Evolutionary conservation across 2,329 filamentous ascomycete genomes (phyloP).

Genomic region (Diaporthe sp.): DNA sequence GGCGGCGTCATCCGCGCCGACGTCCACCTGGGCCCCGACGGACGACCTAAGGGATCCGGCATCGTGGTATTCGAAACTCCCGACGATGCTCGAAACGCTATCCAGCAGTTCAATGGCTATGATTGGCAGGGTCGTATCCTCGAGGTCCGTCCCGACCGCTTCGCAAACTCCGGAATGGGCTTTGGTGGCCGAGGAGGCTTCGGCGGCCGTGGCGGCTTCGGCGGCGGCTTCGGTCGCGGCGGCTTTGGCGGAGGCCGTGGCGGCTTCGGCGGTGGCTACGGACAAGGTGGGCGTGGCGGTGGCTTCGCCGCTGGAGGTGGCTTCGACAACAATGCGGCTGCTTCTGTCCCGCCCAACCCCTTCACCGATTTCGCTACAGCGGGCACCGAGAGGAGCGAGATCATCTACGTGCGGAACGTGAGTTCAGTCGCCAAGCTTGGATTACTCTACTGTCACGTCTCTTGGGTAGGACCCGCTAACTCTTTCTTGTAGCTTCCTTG

Average conservation of each 20-base stretch:
- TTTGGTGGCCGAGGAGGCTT: conserved; percentile 73
- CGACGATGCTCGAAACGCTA: conserved; percentile 95
- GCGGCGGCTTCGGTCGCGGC: conserved; percentile 68
- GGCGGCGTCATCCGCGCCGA: conserved; percentile 94
- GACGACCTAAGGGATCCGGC: conserved; percentile 94
- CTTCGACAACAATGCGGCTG: conserved; percentile 65
- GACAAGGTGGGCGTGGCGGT: conserved; percentile 54
- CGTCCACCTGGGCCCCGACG: conserved; percentile 91
- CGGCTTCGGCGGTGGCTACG: conserved; percentile 58
- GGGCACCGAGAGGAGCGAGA: conserved; percentile 85
- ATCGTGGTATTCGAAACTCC: conserved; percentile 96
- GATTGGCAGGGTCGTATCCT: conserved; percentile 96
- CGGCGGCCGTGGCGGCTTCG: conserved; percentile 69
- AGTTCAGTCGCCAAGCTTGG: conserved; percentile 55
- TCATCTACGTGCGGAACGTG: conserved; percentile 97
- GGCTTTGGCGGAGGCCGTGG: conserved; percentile 62
- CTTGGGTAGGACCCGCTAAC: conserved; percentile 39
- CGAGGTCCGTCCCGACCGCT: conserved; percentile 97
- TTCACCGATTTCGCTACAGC: conserved; percentile 95
- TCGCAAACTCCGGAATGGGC: conserved; percentile 74
- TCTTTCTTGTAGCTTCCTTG: conserved; percentile 81
- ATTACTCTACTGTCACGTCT: not conserved
- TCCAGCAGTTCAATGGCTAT: conserved; percentile 97
- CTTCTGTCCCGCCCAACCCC: conserved; percentile 79
- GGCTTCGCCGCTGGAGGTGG: conserved; percentile 62